Evolutionary conservation across 2,329 filamentous ascomycete genomes (phyloP), one percentile per base, ranked within the genome.

Genomic region (Penicillium sp.): DNA sequence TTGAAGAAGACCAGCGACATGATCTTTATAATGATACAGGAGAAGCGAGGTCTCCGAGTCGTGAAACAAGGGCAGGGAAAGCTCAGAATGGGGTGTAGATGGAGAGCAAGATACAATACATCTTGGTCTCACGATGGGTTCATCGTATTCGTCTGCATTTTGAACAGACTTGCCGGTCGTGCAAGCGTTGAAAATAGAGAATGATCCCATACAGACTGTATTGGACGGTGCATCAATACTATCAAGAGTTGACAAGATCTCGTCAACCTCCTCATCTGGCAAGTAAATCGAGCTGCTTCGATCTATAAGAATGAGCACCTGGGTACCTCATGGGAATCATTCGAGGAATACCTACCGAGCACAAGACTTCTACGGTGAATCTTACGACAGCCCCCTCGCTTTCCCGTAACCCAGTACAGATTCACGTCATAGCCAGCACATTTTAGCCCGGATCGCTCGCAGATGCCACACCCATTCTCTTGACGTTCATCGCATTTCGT

Each of bases 401-500:
- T 48, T 45, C 50, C 57, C n/a, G 54, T 39, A 11, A 53, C 39
- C 57, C 57, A 59, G 50, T 44, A 53, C 5, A 59, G 29, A 23
- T 53, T 59, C 29, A 59, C 54, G 4, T 27, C 57, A 16, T 60
- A 60, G 3, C 58, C 58, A 11, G 54, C 58, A 23, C 58, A 60
- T 31, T 57, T 29, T 13, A 60, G 29, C 6, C 54, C 46, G 2
- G 47, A 27, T 39, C 46, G 54, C 44, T 59, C 52, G 21, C 58
- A 61, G 10, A 58, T 49, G 14, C 45, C 55, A 53, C 58, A 61
- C 5, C 58, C 56, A 47, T 55, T 59, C 19, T 53, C 14, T 35
- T 53, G 52, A 3, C 58, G 47, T 45, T 61, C 58, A 19, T 61
- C 58, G 27, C 58, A 61, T 50, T 61, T 61, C 9, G 55, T 44